These are phyloP conservation scores for Hansenula sp. DNA, from an alignment of 1,139 yeast species.

Conservation along the genomic window DNA sequence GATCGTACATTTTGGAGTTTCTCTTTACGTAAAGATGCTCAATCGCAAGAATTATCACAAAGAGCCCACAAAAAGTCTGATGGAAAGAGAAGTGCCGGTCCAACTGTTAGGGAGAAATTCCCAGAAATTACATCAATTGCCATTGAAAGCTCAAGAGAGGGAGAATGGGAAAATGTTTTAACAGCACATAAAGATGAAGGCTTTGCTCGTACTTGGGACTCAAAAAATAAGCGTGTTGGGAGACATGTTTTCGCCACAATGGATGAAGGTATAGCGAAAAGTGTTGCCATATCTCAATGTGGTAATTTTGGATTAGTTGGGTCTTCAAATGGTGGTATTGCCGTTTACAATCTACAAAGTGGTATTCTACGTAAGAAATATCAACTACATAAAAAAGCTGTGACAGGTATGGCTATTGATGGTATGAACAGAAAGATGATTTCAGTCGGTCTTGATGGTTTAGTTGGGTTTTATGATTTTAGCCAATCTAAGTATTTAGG, in stretches of 20 bases:
- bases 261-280: conserved; percentile 78
- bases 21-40: conserved; percentile 93
- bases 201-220: conserved; percentile 91
- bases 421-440: conserved; percentile 88
- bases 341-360: conserved; percentile 86
- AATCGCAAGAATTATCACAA: conserved; percentile 91
- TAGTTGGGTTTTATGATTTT: conserved; percentile 85
- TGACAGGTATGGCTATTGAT: conserved; percentile 87
- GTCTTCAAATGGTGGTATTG: conserved; percentile 86
- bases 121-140: conserved; percentile 76
- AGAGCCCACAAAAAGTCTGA: conserved; percentile 52
- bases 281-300: conserved; percentile 83
- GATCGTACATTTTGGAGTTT: conserved; percentile 89
- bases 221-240: conserved; percentile 80
- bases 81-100: conserved; percentile 60
- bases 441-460: conserved; percentile 84
- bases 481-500: conserved; percentile 67
- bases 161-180: conserved; percentile 94
- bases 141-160: conserved; percentile 72
- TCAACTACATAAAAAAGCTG: conserved; percentile 69
- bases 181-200: conserved; percentile 85
- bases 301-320: conserved; percentile 95
- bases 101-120: conserved; percentile 47
- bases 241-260: conserved; percentile 63
- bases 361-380: conserved; percentile 69